phyloP scores from a whole-genome alignment of 2,329 filamentous ascomycete genomes.

The Epichloe gansuensis region DNA sequence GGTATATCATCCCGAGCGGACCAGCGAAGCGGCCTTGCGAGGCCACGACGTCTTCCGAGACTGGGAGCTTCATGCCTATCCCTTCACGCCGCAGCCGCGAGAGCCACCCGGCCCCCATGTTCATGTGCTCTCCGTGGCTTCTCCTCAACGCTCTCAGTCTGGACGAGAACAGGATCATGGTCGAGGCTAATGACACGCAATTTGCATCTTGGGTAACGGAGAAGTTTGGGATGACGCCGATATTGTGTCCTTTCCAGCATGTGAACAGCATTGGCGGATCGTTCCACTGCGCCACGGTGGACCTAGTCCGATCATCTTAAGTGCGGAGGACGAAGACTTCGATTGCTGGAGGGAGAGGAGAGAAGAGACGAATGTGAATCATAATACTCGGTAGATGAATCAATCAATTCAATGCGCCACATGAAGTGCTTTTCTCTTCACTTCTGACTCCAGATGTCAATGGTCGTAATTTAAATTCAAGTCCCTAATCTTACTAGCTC shows the following conservation, averaged over 20 bases:
- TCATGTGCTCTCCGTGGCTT: conserved; percentile 16
- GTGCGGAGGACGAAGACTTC: too few species aligned
- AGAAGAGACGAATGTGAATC: too few species aligned
- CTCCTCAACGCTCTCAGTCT: conserved; percentile 15
- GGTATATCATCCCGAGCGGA: conserved; percentile 14
- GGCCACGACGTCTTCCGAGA: conserved; percentile 13
- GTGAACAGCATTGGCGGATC: conserved; percentile 21
- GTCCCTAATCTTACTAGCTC: background rate
- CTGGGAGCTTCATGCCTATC: conserved; percentile 17
- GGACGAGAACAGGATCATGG: conserved; percentile 13
- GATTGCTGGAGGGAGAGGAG: too few species aligned
- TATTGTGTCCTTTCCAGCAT: conserved; percentile 16
- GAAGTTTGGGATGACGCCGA: conserved; percentile 6
- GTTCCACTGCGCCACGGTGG: conserved; percentile 15
- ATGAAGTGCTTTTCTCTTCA: too few species aligned
- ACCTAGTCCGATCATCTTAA: too few species aligned
- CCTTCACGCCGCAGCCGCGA: conserved; percentile 9
- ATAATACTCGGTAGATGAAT: too few species aligned
- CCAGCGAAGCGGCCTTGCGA: conserved; percentile 12
- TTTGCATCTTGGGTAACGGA: conserved; percentile 7
- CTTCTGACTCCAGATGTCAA: too few species aligned
- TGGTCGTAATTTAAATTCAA: too few species aligned
- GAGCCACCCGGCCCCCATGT: conserved; percentile 8
- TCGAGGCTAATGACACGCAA: conserved; percentile 14
- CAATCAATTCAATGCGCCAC: too few species aligned